phyloP scores from a whole-genome alignment of 208 protist species.

The Spongospora subterranea region DNA sequence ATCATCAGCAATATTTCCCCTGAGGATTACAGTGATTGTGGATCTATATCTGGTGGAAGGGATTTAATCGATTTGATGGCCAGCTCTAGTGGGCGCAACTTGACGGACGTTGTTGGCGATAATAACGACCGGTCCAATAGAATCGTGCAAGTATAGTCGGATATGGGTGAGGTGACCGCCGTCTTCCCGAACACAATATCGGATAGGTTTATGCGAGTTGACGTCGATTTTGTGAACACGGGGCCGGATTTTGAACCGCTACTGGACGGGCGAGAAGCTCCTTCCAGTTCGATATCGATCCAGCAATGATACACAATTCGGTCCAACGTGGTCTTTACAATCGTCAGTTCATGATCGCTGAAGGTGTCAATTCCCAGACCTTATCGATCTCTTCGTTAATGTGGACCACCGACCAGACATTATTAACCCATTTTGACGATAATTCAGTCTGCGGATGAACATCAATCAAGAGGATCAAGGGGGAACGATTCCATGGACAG shows the following conservation, averaged over 20 bases:
- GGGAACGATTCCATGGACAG: neutral
- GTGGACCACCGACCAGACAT: neutral
- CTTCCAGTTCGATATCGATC: neutral
- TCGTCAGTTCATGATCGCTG: neutral
- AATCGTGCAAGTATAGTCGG: neutral
- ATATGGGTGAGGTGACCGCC: neutral
- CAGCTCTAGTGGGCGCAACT: neutral
- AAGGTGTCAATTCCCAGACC: too few relatives aligned
- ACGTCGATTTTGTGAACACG: neutral
- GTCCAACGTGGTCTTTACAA: neutral
- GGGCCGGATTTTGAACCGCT: neutral
- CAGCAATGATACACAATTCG: neutral
- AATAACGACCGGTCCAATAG: neutral
- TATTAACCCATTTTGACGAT: neutral
- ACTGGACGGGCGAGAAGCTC: neutral
- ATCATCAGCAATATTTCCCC: neutral
- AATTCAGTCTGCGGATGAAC: neutral
- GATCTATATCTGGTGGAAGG: neutral
- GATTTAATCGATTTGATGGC: neutral
- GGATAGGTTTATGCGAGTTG: neutral
- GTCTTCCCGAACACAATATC: neutral
- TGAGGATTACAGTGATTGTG: neutral
- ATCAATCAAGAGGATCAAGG: neutral
- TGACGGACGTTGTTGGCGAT: neutral
- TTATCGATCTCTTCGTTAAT: neutral